These are phyloP conservation scores for Coelastrella sp. DNA, from an alignment of 139 green algal genomes.

Conservation along the genomic window DNA sequence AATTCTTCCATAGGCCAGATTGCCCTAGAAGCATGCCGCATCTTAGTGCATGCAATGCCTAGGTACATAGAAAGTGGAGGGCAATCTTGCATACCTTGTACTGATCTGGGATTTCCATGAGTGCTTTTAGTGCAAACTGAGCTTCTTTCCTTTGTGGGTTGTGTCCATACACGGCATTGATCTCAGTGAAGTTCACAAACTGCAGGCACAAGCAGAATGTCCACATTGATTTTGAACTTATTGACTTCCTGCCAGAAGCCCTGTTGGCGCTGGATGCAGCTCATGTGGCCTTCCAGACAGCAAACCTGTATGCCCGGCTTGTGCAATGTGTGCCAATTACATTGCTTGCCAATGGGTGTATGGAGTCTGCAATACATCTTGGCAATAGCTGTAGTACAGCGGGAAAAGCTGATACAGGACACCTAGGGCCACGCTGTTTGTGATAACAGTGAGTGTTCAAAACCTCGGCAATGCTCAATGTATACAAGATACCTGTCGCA, in stretches of 20 bases:
- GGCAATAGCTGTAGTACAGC: too few species aligned
- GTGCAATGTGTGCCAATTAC: too few species aligned
- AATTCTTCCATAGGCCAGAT: neutral
- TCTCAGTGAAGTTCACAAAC: conserved; percentile 84
- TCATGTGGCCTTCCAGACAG: too few species aligned
- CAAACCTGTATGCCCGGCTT: too few species aligned
- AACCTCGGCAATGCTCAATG: too few species aligned
- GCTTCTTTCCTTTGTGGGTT: conserved; percentile 51
- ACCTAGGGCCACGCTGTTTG: too few species aligned
- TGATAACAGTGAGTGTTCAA: too few species aligned
- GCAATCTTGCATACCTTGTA: conserved; percentile 59
- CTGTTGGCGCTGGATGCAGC: neutral
- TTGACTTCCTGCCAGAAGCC: neutral
- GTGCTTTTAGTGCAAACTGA: conserved; percentile 70
- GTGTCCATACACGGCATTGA: conserved; percentile 17
- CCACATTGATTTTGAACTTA: neutral
- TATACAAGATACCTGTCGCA: too few species aligned
- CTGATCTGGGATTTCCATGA: conserved; percentile 88
- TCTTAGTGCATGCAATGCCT: neutral
- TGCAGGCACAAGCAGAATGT: conserved; percentile 48
- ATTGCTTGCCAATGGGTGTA: too few species aligned
- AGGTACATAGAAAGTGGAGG: neutral
- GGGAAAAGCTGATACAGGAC: too few species aligned
- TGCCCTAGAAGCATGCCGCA: neutral
- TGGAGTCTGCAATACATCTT: too few species aligned